Evolutionary conservation across 176 grass and related monocot species (phyloP).

Genomic region (Triticum monococcum): DNA sequence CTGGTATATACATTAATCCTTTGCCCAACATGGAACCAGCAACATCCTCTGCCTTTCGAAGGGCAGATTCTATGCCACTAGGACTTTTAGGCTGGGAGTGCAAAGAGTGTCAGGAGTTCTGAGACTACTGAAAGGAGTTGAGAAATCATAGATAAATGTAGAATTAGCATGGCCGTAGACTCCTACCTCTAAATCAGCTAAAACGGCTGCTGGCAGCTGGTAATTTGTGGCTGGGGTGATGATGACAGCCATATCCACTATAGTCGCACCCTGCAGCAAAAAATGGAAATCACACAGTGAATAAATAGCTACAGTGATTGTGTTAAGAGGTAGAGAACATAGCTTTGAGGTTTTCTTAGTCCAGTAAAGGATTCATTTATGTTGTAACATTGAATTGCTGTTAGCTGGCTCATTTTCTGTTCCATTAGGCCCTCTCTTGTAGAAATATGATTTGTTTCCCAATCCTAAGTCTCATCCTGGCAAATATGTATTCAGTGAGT

Average conservation of each 20-base stretch:
- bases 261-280: constrained; percentile 66
- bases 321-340: constrained; percentile 1
- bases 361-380: not conserved
- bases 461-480: not conserved
- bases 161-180: constrained; percentile 4
- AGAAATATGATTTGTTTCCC: not conserved
- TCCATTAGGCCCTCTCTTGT: constrained; percentile 1
- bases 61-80: constrained; percentile 48
- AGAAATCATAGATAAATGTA: not conserved
- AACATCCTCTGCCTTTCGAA: constrained; percentile 66
- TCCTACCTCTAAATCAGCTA: constrained; percentile 47
- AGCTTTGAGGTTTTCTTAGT: not conserved
- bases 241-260: constrained; percentile 76
- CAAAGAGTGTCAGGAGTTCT: constrained; percentile 18
- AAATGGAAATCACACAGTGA: not conserved
- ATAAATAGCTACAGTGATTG: not conserved
- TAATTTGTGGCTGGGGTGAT: constrained; percentile 66
- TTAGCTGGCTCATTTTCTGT: not conserved
- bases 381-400: not conserved
- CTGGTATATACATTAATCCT: too few species aligned
- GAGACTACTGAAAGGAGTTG: not conserved
- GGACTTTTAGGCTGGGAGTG: constrained; percentile 36
- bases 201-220: constrained; percentile 48
- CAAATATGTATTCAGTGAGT: not conserved
- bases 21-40: constrained; percentile 69